Base-by-base conservation (phyloP, 345 rosid species). In the Lepidium didymum region DNA sequence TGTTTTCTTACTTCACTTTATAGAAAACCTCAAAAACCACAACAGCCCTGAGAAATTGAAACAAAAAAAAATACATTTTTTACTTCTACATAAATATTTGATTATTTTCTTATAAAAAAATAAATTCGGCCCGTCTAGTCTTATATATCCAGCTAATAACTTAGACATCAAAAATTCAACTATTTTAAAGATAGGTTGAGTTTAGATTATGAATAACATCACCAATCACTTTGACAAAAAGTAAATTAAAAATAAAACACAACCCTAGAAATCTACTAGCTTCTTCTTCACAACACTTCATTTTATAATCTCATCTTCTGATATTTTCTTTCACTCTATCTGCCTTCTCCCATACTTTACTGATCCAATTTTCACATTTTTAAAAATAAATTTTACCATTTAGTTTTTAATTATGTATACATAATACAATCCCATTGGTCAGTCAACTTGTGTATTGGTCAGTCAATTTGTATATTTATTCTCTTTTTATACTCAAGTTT, bases 1-100 rank as follows among this genome's bases (percentile, higher is more conserved):
- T 76, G 81, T 70, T 70, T 75, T 68, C 16, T 21, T 49, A 62
- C 70, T 75, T 77, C 27, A 56, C 82, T 75, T 78, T 80, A 79
- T 81, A 64, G 70, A 74, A 68, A 62, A 55, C 65, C 77, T 66
- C 70, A 74, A 77, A 73, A 74, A 75, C 73, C 62, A 54, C 43
- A 66, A 65, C 65, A 45, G 27, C 58, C 37, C 76, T 47, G 16
- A 47, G 37, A 64, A 72, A 62, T 7, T 40, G 44, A 43, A 14
- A 16, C 11, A 33, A 49, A 64, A 35, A 0, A 1, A 19, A 56
- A 49, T 56, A 10, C 16, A 7, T 6, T 7, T 1, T 27, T 1
- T 33, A 6, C 15, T 8, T 5, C 6, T n/a, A 42, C 5, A 13
- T 4, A 3, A 1, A 6, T 42, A 42, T 35, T 29, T 29, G 31